Base-by-base conservation (phyloP, 129 eudicot genomes). In the Tanacetum coccineum region DNA sequence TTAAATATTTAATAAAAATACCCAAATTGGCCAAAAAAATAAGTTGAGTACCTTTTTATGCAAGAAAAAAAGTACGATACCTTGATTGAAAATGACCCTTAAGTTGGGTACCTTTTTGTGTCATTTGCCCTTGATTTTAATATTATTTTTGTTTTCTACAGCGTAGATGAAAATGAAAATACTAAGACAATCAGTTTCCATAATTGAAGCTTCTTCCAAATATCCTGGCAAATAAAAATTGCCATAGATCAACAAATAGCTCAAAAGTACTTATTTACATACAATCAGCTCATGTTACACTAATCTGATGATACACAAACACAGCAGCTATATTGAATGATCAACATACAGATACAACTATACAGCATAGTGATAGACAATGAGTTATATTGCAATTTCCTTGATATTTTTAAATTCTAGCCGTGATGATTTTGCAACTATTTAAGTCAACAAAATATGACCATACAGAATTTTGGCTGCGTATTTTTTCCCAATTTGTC, bases 171-270 rank as follows among this genome's bases (percentile, higher is more conserved):
- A 76, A 93, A 89, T 72, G 96, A 81, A 77, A 84, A 93, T 66
- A 79, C 74, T 36, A 96, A 93, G 25, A 82, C 88, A 68, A 93
- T 65, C 76, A 88, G 73, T 84, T 93, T 93, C 99, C 99, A 93
- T 56, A 89, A 50, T 58, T 84, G 89, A 73, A 87, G 83, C 76
- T 89, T 89, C 90, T 81, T 78, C 84, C 81, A 93, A 28, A 93
- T 82, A 70, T 93, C 99, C 99, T 93, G 91, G 54, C 72, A 80
- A 12, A 28, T 36, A 67, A 56, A 79, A 45, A 52, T 0, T 5
- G 63, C 13, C 52, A 36, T 70, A 61, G 48, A 66, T 74, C 48
- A 48, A 66, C 48, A 64, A 56, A 67, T 51, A 57, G 71, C 36
- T 64, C 60, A 57, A 65, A 72, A 13, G 59, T 32, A 25, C 18